Conservation (phyloP, 768 basidiomycete genomes). For the Sporobolomyces roseus region DNA sequence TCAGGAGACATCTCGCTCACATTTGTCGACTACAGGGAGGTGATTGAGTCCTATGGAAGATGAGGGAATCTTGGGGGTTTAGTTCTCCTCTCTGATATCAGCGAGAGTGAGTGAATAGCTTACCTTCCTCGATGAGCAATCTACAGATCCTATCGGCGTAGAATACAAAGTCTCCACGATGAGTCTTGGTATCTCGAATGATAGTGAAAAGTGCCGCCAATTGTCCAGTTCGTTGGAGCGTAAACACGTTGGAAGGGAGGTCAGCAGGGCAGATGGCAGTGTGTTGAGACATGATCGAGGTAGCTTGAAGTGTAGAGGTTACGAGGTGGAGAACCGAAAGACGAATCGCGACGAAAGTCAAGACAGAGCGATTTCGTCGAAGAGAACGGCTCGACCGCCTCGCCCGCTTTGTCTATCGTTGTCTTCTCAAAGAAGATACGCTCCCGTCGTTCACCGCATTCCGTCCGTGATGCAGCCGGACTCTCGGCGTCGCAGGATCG, state of each 20-base stretch:
- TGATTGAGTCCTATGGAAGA: slow-evolving; percentile 91
- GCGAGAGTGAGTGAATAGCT: slow-evolving; percentile 6
- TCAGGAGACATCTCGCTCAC: slow-evolving; percentile 2
- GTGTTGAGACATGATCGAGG: slow-evolving; percentile 1
- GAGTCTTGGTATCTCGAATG: slow-evolving; percentile 70
- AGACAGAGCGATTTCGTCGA: no score
- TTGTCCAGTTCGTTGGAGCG: slow-evolving; percentile 82
- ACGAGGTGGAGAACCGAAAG: no score
- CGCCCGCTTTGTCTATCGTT: no score
- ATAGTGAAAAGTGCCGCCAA: slow-evolving; percentile 76
- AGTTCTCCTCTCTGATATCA: no score
- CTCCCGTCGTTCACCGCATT: no score
- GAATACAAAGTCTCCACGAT: slow-evolving; percentile 87
- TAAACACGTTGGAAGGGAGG: slow-evolving; percentile 78
- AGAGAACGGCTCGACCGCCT: no score
- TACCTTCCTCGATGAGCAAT: slow-evolving; percentile 55
- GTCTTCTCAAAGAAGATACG: no score
- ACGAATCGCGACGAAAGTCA: no score
- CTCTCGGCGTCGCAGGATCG: no score
- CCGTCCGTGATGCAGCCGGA: no score
- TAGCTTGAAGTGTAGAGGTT: neutral
- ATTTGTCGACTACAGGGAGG: slow-evolving; percentile 68
- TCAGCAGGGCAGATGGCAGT: slow-evolving; percentile 3
- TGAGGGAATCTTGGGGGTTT: neutral
- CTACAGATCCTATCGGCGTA: slow-evolving; percentile 81